Evolutionary conservation across 2,329 filamentous ascomycete species (phyloP), one percentile per base, ranked within the genome.

Genomic region (Stagonosporopsis rhizophila): DNA sequence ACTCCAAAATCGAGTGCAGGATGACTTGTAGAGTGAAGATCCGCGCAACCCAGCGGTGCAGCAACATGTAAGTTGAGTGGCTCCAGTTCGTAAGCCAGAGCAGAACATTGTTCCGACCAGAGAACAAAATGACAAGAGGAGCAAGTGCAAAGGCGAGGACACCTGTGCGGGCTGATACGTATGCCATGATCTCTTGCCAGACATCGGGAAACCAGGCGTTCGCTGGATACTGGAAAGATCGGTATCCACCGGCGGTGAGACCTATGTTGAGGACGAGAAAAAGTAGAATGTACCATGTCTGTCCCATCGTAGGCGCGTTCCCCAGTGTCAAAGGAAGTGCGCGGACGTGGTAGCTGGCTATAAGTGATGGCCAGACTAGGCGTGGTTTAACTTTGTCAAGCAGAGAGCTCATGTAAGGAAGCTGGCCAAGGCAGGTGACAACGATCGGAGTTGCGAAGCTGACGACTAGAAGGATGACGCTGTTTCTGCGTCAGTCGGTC

Each of bases 271-370:
- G 42, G 20, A 61, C 27, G 14, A 67, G 6, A 37, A 69, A 62
- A 32, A 62, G 66, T 11, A 70, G 39, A 30, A 84, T 78, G 63
- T 79, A 83, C 12, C 82, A 74, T 52, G 69, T 64, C 39, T 82
- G 81, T 1, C 80, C 80, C 1, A 75, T 52, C 0, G 78, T 82
- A 0, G 80, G 81, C 2, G 70, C 70, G 50, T 79, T 78, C 2
- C 63, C 61, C 11, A 62, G 42, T 1, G 49, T 53, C 7, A 45
- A 64, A 7, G 59, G 65, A 2, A 67, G 61, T 5, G 59, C 23
- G 11, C 51, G 61, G 6, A 59, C 46, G 25, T 67, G 65, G 52
- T 62, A 62, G 3, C 46, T 56, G 4, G 61, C 56, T 22, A 66
- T 38, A 11, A 62, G 20, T 11, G 59, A 59, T 3, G 65, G 65